Base-by-base conservation (phyloP, 2,329 filamentous ascomycete species). In the Venturia aucupariae region DNA sequence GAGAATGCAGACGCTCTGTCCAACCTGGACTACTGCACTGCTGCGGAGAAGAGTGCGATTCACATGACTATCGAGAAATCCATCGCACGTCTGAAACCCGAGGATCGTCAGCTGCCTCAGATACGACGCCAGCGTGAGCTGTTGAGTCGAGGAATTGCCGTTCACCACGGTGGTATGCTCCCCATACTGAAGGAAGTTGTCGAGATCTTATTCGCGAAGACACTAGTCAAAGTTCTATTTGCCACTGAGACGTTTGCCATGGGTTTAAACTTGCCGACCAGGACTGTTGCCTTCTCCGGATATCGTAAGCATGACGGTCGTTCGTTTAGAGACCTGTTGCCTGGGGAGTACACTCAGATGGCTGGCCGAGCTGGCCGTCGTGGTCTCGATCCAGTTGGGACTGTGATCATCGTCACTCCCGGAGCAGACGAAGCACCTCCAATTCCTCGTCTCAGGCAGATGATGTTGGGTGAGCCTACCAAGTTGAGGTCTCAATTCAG, bases 331-430 rank as follows among this genome's bases (percentile, higher is more conserved):
- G 94, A 97, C 72, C 81, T 99, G 0, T 81, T 96, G 0, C 92
- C 94, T 0, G 94, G 94, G 19, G 94, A 99, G 74, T 99, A 99
- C 73, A 99, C 94, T 1, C 94, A 99, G 71, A 99, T 99, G 94
- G 93, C 94, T 30, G 94, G 94, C 41, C 85, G 94, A 78, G 94
- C 94, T 62, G 94, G 94, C 61, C 88, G 94, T 71, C 86, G 94
- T 81, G 94, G 94, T 70, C 83, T 97, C 17, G 94, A 99, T 73
- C 87, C 88, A 5, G 92, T 97, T 27, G 94, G 94, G 2, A 94
- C 90, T 7, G 93, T 97, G 69, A 96, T 99, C 69, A 92, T 99
- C 65, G 92, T 97, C 19, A 87, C 81, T 48, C 80, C 90, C 0
- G 91, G 88, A 19, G 85, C 85, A 60, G 91, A 95, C 67, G 92